A percentile compares a stretch with the other conserved stretches of the same genome.
These are phyloP conservation scores for Ogataea trehalophila DNA, from an alignment of 805 yeast species.

Conservation along the genomic window DNA sequence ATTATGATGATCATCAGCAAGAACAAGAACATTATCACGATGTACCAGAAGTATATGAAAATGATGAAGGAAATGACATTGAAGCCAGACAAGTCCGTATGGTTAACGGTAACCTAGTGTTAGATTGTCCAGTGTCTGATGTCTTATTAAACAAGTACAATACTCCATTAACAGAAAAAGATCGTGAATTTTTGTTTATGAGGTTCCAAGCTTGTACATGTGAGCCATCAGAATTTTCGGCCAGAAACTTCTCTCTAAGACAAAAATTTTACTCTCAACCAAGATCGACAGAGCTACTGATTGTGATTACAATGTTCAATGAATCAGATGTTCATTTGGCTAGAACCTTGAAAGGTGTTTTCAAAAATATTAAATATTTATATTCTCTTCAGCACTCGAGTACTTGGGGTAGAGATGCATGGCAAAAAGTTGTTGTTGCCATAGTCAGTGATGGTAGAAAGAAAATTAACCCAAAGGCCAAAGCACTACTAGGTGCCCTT, in stretches of 20 bases:
- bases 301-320: slow-evolving; percentile 86
- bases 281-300: slow-evolving; percentile 77
- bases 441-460: slow-evolving; percentile 90
- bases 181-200: slow-evolving; percentile 73
- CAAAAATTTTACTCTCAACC: slow-evolving; percentile 76
- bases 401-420: slow-evolving; percentile 91
- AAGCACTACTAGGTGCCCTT: slow-evolving; percentile 74
- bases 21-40: not conserved
- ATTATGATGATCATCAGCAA: not conserved
- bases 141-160: slow-evolving; percentile 51
- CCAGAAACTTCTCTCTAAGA: slow-evolving; percentile 68
- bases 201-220: slow-evolving; percentile 93
- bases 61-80: slow-evolving; percentile 11
- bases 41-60: slow-evolving; percentile 11
- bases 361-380: slow-evolving; percentile 78
- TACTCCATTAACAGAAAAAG: slow-evolving; percentile 37
- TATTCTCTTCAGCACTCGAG: slow-evolving; percentile 56
- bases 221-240: slow-evolving; percentile 69
- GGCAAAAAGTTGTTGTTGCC: slow-evolving; percentile 91
- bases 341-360: slow-evolving; percentile 83
- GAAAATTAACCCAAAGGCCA: slow-evolving; percentile 73
- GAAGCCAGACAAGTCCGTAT: slow-evolving; percentile 42
- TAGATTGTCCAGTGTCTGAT: slow-evolving; percentile 86
- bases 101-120: slow-evolving; percentile 73
- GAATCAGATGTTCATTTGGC: slow-evolving; percentile 82